Evolutionary conservation across 257 asterid genomes (phyloP), one percentile per base, ranked within the genome.

Genomic region (Perilla frutescens): DNA sequence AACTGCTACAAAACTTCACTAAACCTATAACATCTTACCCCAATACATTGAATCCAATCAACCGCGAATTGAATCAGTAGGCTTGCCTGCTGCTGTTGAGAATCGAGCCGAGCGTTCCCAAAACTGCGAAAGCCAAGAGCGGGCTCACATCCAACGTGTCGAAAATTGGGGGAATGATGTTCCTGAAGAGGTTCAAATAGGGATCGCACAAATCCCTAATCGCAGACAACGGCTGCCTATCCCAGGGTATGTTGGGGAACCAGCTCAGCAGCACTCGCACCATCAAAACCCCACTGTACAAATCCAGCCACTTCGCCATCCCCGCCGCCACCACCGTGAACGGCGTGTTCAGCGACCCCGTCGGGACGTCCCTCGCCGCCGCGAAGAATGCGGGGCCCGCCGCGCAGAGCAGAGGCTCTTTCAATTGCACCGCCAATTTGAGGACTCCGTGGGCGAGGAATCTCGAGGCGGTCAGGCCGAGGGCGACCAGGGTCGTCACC

Each of bases 191-290:
- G 47, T 85, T 91, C 92, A 94, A 79, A 81, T 90, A 94, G 4
- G 98, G 98, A 85, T 94, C 99, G 80, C 99, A 94, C 65, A 94
- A 87, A 58, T 94, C 99, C 89, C 93, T 81, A 64, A 94, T 87
- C 0, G 99, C 98, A 4, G 96, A 86, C 36, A 94, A 70, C 8
- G 99, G 99, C 84, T 91, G 99, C 64, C 87, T 80, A 6, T 91
- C 99, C 99, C 99, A 94, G 0, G 96, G 98, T 48, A 93, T 89
- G 75, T 93, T 93, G 4, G 98, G 98, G 56, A 93, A 93, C 98
- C 98, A 93, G 39, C 96, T 93, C 69, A 93, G 81, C 86, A 93
- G 77, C 76, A 88, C 96, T 77, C 98, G 74, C 65, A 93, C 91
- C 96, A 90, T 85, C 86, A 93, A 78, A 77, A 93, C 90, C 82